These are phyloP conservation scores for Phytophthora vignae DNA, from an alignment of 352 stramenopile species.

Conservation along the genomic window DNA sequence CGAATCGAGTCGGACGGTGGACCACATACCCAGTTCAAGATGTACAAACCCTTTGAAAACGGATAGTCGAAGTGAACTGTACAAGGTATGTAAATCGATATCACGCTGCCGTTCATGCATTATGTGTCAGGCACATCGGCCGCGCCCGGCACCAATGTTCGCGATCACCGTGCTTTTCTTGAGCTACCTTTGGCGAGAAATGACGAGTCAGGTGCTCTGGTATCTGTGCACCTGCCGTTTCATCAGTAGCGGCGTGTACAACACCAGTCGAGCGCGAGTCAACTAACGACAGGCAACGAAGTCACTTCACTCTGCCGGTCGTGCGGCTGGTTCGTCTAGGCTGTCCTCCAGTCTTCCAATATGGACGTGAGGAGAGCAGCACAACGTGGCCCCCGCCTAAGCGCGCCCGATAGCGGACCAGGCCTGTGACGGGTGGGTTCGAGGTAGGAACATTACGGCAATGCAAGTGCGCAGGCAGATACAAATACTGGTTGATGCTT, in stretches of 20 bases:
- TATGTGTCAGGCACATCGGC: neutral
- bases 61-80: constrained; percentile 23
- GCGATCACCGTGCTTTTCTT: constrained; percentile 18
- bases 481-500: neutral
- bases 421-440: neutral
- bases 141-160: neutral
- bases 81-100: no score
- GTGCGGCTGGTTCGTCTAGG: constrained; percentile 15
- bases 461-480: neutral
- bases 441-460: neutral
- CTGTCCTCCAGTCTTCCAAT: constrained; percentile 16
- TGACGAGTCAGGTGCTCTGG: constrained; percentile 4
- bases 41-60: neutral
- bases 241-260: constrained; percentile 5
- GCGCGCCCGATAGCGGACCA: neutral
- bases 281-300: constrained; percentile 24
- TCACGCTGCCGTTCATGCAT: no score
- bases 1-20: constrained; percentile 19
- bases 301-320: constrained; percentile 2
- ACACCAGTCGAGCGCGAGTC: neutral
- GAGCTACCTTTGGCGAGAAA: constrained; percentile 5
- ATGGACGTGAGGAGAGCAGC: constrained; percentile 2
- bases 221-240: neutral
- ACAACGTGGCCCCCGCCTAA: constrained; percentile 22
- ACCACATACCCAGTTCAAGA: neutral